Evolutionary conservation across 192 early-diverging fungal genomes (phyloP).

Genomic region (Diversispora epigaea): DNA sequence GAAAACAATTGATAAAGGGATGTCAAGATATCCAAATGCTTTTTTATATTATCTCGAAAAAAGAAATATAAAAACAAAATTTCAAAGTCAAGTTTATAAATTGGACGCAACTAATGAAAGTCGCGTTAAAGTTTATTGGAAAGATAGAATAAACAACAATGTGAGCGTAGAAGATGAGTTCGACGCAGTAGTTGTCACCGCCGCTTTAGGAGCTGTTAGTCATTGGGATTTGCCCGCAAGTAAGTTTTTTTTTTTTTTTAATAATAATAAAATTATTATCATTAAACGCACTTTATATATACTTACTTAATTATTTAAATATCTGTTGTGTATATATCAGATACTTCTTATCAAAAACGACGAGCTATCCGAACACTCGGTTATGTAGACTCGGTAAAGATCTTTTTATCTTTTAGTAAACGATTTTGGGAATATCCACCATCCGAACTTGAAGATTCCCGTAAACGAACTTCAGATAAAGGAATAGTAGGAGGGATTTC

Average conservation of each 20-base stretch:
- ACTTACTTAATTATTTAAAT: too few relatives aligned
- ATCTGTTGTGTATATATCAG: not conserved
- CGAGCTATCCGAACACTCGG: conserved; percentile 26
- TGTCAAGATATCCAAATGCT: conserved; percentile 37
- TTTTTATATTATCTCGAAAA: conserved; percentile 30
- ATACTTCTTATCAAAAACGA: conserved; percentile 13
- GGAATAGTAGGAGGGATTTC: conserved; percentile 33
- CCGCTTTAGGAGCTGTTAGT: conserved; percentile 35
- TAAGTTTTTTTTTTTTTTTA: not conserved
- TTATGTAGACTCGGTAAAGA: conserved; percentile 30
- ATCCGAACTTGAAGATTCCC: not conserved
- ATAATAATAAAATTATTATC: not conserved
- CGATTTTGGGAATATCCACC: conserved; percentile 40
- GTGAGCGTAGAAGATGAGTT: conserved; percentile 1
- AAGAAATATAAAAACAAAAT: conserved; percentile 18
- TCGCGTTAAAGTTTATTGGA: conserved; percentile 34
- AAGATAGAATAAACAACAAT: conserved; percentile 2
- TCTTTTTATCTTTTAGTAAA: conserved; percentile 32
- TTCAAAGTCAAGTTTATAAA: conserved; percentile 30
- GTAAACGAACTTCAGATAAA: not conserved
- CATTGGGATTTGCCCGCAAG: conserved; percentile 36
- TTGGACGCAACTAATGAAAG: conserved; percentile 10
- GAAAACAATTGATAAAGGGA: conserved; percentile 35
- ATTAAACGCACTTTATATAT: not conserved
- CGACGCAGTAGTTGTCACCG: conserved; percentile 39